Evolutionary conservation across 768 basidiomycete species (phyloP).

Genomic region (Asterophora lycoperdoides): DNA sequence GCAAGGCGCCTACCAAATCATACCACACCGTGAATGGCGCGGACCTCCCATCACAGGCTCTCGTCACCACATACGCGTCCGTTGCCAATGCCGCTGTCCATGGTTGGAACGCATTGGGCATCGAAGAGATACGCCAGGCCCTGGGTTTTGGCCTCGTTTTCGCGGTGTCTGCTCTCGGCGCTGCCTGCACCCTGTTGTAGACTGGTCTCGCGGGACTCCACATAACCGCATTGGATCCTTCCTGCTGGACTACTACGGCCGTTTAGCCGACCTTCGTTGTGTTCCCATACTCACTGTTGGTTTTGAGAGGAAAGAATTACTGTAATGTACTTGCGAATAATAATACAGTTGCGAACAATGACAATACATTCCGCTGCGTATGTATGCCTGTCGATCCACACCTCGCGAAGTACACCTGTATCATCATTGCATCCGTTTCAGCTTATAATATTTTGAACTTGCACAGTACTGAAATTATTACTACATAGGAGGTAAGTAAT

Average conservation of each 20-base stretch:
- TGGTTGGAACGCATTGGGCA: constrained; percentile 10
- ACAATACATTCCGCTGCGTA: too few relatives aligned
- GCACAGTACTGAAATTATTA: too few relatives aligned
- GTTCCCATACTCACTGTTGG: background rate
- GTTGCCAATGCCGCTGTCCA: constrained; percentile 16
- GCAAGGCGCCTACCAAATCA: constrained; percentile 22
- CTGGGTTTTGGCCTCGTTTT: constrained; percentile 11
- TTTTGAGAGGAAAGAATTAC: too few relatives aligned
- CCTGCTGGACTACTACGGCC: background rate
- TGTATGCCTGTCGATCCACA: too few relatives aligned
- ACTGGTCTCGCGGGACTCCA: background rate
- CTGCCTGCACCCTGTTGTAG: constrained; percentile 16
- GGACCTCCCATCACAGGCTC: constrained; percentile 31
- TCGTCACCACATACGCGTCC: constrained; percentile 33
- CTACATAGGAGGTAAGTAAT: too few relatives aligned
- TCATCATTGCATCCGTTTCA: too few relatives aligned
- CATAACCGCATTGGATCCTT: too few relatives aligned
- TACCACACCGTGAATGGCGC: constrained; percentile 33
- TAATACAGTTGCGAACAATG: too few relatives aligned
- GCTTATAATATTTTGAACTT: too few relatives aligned
- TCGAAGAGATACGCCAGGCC: constrained; percentile 7
- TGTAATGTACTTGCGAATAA: background rate
- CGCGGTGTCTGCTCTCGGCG: constrained; percentile 11
- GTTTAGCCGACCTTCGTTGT: background rate
- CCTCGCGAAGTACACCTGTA: too few relatives aligned